These are phyloP conservation scores for Hawksworthiomyces lignivorus DNA, from an alignment of 2,329 filamentous ascomycete species.

Conservation along the genomic window DNA sequence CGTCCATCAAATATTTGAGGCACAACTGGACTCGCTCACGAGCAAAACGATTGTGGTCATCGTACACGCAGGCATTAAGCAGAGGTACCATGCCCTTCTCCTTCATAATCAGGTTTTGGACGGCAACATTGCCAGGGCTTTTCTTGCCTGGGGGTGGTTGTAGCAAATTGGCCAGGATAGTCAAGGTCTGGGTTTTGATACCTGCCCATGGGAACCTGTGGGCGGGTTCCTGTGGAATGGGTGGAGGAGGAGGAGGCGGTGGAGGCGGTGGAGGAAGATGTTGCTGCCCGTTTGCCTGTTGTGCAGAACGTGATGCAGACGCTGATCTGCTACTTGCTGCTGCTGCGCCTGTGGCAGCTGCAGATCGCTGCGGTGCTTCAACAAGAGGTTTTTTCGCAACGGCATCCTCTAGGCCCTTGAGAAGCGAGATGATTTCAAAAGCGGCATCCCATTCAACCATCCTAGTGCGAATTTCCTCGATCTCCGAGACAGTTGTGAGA, in stretches of 20 bases:
- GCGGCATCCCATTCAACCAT: constrained; percentile 88
- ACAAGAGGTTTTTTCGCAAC: constrained; percentile 75
- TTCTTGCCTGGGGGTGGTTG: constrained; percentile 65
- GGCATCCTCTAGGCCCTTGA: constrained; percentile 79
- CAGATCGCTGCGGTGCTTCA: constrained; percentile 24
- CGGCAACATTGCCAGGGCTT: constrained; percentile 58
- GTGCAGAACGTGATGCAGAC: constrained; percentile 21
- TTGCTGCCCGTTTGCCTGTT: not conserved
- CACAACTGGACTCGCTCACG: constrained; percentile 86
- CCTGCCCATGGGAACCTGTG: constrained; percentile 61
- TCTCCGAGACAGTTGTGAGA: constrained; percentile 80
- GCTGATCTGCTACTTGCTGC: not conserved
- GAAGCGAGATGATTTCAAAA: constrained; percentile 78
- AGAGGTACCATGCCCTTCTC: constrained; percentile 82
- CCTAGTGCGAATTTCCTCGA: constrained; percentile 72
- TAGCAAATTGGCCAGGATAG: constrained; percentile 80
- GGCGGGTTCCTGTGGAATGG: constrained; percentile 53
- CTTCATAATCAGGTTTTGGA: constrained; percentile 80
- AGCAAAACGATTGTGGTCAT: constrained; percentile 90
- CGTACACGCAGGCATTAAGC: constrained; percentile 82
- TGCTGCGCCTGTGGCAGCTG: not conserved
- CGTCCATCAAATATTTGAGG: constrained; percentile 74
- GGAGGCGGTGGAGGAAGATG: constrained; percentile 22
- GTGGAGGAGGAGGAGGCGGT: constrained; percentile 36
- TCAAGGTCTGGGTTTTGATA: constrained; percentile 86